Evolutionary conservation across 495 filamentous ascomycete genomes (phyloP).

Genomic region (Aspergillus incahuasiensis): DNA sequence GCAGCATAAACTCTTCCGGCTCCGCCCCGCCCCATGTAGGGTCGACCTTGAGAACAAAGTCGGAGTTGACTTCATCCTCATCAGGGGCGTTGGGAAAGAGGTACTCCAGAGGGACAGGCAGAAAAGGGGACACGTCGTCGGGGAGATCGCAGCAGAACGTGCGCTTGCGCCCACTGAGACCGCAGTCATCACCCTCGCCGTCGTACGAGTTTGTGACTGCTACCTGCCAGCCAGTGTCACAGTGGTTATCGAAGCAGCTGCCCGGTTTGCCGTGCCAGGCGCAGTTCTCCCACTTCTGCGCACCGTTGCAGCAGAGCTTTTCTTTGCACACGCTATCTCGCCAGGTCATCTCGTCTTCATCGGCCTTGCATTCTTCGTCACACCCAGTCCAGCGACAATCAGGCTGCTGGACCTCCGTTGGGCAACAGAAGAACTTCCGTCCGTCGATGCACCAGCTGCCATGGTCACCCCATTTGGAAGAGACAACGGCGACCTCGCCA

Average conservation of each 20-base stretch:
- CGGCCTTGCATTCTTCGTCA: background rate
- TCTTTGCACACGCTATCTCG: background rate
- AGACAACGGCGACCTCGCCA: slow-evolving; percentile 15
- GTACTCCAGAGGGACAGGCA: slow-evolving; percentile 30
- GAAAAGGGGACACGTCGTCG: slow-evolving; percentile 18
- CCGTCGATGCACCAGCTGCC: slow-evolving; percentile 10
- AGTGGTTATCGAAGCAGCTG: slow-evolving; percentile 10
- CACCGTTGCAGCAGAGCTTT: background rate
- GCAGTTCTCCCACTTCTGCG: background rate
- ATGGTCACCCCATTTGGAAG: background rate
- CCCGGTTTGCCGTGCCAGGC: background rate
- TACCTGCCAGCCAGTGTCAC: slow-evolving; percentile 1
- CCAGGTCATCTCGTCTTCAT: background rate
- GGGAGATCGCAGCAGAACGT: slow-evolving; percentile 24
- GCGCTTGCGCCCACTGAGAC: slow-evolving; percentile 2
- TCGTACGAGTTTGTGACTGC: background rate
- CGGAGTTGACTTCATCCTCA: slow-evolving; percentile 12
- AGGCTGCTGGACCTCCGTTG: background rate
- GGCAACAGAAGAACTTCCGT: slow-evolving; percentile 11
- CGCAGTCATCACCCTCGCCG: slow-evolving; percentile 5
- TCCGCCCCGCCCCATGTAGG: slow-evolving; percentile 11
- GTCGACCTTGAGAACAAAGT: slow-evolving; percentile 24
- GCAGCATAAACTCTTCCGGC: slow-evolving; percentile 1
- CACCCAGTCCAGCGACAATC: background rate
- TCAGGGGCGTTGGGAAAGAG: slow-evolving; percentile 26